Conservation (phyloP, 2,329 filamentous ascomycete species). For the Mycosphaerelloides madeirae region DNA sequence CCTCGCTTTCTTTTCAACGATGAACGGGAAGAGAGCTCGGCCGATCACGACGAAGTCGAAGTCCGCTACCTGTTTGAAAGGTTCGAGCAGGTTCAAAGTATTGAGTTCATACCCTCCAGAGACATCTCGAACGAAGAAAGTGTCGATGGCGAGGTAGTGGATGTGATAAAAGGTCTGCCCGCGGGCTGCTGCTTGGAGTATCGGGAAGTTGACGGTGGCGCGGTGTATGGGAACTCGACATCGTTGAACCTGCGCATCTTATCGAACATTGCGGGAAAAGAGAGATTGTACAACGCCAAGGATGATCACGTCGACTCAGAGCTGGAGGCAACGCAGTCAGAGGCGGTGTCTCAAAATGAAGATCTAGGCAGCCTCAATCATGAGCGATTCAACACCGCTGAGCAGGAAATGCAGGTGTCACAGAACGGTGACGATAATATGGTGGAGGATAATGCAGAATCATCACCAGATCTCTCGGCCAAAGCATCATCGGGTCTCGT, state of each 20-base stretch:
- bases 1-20: constrained; percentile 14
- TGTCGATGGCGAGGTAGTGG: constrained; percentile 4
- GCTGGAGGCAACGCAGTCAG: background rate
- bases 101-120: constrained; percentile 10
- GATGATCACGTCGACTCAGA: too few relatives aligned
- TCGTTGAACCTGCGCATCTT: constrained; percentile 6
- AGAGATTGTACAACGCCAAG: too few relatives aligned
- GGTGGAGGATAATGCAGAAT: constrained; percentile 1
- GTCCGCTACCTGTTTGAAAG: constrained; percentile 26
- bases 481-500: constrained; percentile 2
- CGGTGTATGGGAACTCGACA: constrained; percentile 13
- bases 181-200: constrained; percentile 9
- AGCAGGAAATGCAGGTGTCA: too few relatives aligned
- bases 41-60: background rate
- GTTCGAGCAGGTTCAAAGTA: constrained; percentile 24
- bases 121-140: background rate
- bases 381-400: too few relatives aligned
- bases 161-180: constrained; percentile 2
- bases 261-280: background rate
- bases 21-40: background rate
- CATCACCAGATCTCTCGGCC: constrained; percentile 1
- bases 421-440: background rate
- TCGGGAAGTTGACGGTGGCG: constrained; percentile 17
- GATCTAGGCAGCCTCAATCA: too few relatives aligned
- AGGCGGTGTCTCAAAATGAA: background rate